Evolutionary conservation across 495 filamentous ascomycete species (phyloP).

Genomic region (Daldinia caldariorum): DNA sequence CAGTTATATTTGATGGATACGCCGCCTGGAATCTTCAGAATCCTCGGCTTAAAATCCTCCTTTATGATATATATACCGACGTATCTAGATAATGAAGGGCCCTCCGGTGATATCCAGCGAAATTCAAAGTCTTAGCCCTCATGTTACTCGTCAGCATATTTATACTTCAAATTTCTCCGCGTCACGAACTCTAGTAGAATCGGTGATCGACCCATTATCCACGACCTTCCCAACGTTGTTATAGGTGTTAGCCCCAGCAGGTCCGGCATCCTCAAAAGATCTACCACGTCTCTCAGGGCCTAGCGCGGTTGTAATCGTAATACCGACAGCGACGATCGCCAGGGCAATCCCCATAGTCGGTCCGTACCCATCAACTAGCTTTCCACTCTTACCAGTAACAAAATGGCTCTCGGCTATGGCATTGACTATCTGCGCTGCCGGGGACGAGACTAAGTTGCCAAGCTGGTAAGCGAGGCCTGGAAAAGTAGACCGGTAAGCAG

Average conservation of each 20-base stretch:
- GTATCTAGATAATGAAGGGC: too few relatives aligned
- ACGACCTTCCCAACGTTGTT: slow-evolving; percentile 36
- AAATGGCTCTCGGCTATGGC: slow-evolving; percentile 67
- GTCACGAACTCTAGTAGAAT: slow-evolving; percentile 9
- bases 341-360: slow-evolving; percentile 75
- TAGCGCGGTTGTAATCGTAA: slow-evolving; percentile 66
- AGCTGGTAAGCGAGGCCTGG: slow-evolving; percentile 76
- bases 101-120: too few relatives aligned
- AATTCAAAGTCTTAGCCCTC: too few relatives aligned
- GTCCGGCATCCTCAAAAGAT: slow-evolving; percentile 69
- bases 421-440: slow-evolving; percentile 77
- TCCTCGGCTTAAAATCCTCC: too few relatives aligned
- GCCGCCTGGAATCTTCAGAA: too few relatives aligned
- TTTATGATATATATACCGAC: too few relatives aligned
- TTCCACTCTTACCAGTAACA: slow-evolving; percentile 58
- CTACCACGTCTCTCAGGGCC: slow-evolving; percentile 74
- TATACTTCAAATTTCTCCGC: neutral
- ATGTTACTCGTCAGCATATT: too few relatives aligned
- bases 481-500: slow-evolving; percentile 76
- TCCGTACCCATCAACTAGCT: slow-evolving; percentile 70
- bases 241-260: slow-evolving; percentile 62
- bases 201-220: slow-evolving; percentile 29
- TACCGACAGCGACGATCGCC: slow-evolving; percentile 72
- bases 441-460: slow-evolving; percentile 79
- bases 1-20: too few relatives aligned